Evolutionary conservation across 75 land plant genomes (phyloP), one percentile per base, ranked within the genome.

Genomic region (Selaginella moellendorffii): DNA sequence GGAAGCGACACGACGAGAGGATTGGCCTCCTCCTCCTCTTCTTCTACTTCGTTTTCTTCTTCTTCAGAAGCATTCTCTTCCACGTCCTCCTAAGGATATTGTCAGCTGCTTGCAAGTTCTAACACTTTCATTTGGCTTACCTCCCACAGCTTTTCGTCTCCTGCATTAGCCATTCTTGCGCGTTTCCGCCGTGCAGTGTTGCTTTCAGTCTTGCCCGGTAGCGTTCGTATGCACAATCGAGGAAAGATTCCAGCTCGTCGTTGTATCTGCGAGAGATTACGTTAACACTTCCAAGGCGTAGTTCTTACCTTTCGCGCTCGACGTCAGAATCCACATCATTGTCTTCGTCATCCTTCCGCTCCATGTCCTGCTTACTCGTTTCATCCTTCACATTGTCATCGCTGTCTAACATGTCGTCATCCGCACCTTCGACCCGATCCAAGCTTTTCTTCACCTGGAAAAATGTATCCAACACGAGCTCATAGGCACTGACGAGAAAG

Each of bases 211-310:
- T 75, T n/a, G 77, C 52, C 19, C 83, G 56, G 69, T 64, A 86
- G 20, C 74, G 52, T 22, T 82, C 83, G 74, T 93, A 93, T n/a
- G 83, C 90, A 28, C 80, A 77, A 69, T 93, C 99, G 53, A 93
- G 76, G 31, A 78, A 54, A 5, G 77, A 71, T 29, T 93, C 96
- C 31, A 93, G 76, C 65, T 89, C 68, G 2, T 73, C 71, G 74
- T 89, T 85, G 72, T 93, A 93, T 62, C 88, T 89, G 59, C 10
- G 14, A 31, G 65, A 8, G 10, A 19, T 2, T 42, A 12, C 52
- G 1, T 28, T 51, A 65, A 54, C 19, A 28, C 42, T 51, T 28
- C 10, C 20, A 54, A 42, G 61, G 30, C 28, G 1, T 66, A 19
- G n/a, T 28, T 30, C 24, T 46, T 63, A 89, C 96, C 80, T 70